Evolutionary conservation across 768 basidiomycete genomes (phyloP), one percentile per base, ranked within the genome.

Genomic region (Amanita thiersii): DNA sequence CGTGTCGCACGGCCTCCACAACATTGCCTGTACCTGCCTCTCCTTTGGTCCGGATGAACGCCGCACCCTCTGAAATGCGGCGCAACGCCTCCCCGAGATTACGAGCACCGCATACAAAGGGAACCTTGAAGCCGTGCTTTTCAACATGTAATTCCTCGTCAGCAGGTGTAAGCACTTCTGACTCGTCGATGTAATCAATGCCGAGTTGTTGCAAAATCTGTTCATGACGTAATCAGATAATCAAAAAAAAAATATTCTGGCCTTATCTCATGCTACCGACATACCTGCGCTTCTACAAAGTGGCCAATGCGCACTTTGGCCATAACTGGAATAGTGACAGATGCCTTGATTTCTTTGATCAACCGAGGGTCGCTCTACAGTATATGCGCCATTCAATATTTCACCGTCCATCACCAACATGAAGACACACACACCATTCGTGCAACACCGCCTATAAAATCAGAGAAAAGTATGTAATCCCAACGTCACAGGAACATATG

Each of bases 41-140:
- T 41, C 91, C 94, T 65, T 98, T 99, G 45, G 94, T 97, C 51
- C 96, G 90, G 64, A 99, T 92, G 75, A 98, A 92, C 0, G 96
- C 90, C 1, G 94, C 94, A 34, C 96, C 96, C 61, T 99, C 96
- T 17, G 87, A 88, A 53, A 99, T 96, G 47, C 96, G 81, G 29
- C 96, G 82, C 4, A 99, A 73, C 3, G 96, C 96, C 63, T 98
- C 93, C 40, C 96, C 96, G 21, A 99, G 78, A 61, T 94, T 83
- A 41, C 88, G 83, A 44, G 90, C 88, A 44, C 96, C 96, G 52
- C 93, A 98, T 2, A 99, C 96, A 54, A 97, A 94, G 8, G 92
- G 92, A 10, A 91, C 74, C 59, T 96, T 96, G 76, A 84, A 97
- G 30, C 73, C 71, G 66, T 96, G 90, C 63, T 99, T 99, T 69